These are phyloP conservation scores for Plasmodium adleri DNA, from an alignment of 169 alveolate species.

Conservation along the genomic window DNA sequence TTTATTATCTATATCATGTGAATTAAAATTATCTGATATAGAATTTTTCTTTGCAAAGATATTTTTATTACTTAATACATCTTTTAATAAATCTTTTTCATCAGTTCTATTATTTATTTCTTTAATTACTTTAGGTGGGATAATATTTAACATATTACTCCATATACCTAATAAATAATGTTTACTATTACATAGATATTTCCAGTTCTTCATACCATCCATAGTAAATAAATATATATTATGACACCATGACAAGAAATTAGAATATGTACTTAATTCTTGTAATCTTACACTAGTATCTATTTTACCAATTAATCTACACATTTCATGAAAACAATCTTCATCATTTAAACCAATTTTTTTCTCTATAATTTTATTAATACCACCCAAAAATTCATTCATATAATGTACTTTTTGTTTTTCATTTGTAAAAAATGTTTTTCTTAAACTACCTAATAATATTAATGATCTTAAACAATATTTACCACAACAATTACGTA, in stretches of 20 bases:
- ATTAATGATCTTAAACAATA: constrained; percentile 91
- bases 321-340: constrained; percentile 93
- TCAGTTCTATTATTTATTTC: constrained; percentile 75
- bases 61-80: constrained; percentile 59
- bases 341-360: constrained; percentile 92
- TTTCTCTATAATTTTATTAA: constrained; percentile 89
- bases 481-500: constrained; percentile 86
- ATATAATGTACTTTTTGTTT: constrained; percentile 88
- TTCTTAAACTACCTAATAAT: constrained; percentile 90
- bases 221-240: constrained; percentile 91
- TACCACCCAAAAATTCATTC: constrained; percentile 91
- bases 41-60: constrained; percentile 50
- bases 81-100: constrained; percentile 66
- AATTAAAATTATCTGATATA: constrained; percentile 58
- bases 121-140: constrained; percentile 63
- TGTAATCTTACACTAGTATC: constrained; percentile 92
- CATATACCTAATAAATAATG: constrained; percentile 94
- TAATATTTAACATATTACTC: constrained; percentile 89
- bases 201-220: constrained; percentile 92
- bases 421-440: constrained; percentile 92
- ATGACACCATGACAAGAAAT: constrained; percentile 92
- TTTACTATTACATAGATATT: constrained; percentile 91
- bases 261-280: constrained; percentile 83
- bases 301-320: constrained; percentile 92
- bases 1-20: constrained; percentile 57